Percentiles rank a stretch among this genome's conserved stretches.
Evolutionary conservation across 305 asterid species (phyloP).

Genomic region (Rubia balearica): DNA sequence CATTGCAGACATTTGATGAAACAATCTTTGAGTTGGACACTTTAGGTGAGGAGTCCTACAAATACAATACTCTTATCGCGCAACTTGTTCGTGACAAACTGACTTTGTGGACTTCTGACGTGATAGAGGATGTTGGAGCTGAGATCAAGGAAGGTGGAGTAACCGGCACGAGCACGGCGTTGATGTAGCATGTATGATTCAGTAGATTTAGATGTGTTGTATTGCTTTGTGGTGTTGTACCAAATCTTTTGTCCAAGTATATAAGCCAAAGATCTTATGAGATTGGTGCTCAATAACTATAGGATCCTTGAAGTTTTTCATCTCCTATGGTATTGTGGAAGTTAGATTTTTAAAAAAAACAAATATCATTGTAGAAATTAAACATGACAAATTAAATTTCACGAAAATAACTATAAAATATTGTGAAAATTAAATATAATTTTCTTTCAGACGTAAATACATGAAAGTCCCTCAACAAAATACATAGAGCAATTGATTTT

Average conservation of each 20-base stretch:
- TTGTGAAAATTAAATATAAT: no score
- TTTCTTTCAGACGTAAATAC: no score
- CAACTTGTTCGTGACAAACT: slow-evolving; percentile 30
- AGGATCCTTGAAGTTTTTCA: not conserved
- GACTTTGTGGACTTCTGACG: slow-evolving; percentile 29
- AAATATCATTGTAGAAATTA: no score
- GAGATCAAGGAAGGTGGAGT: slow-evolving; percentile 24
- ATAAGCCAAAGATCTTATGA: not conserved
- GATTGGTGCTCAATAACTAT: not conserved
- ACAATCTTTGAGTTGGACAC: slow-evolving; percentile 29
- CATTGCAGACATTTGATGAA: slow-evolving; percentile 25
- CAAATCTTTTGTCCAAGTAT: slow-evolving; percentile 2
- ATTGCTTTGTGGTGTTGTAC: not conserved
- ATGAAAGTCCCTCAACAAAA: no score
- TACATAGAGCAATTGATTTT: no score
- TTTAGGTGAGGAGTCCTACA: slow-evolving; percentile 30
- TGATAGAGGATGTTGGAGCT: slow-evolving; percentile 22
- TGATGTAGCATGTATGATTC: not conserved
- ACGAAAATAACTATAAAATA: no score
- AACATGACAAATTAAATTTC: no score
- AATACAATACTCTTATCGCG: slow-evolving; percentile 28
- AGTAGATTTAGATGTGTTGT: slow-evolving; percentile 9
- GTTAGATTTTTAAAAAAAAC: no score
- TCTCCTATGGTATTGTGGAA: not conserved
- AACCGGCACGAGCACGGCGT: not conserved